phyloP scores from a whole-genome alignment of 1,139 yeast species.

The Geotrichum aggregatum region DNA sequence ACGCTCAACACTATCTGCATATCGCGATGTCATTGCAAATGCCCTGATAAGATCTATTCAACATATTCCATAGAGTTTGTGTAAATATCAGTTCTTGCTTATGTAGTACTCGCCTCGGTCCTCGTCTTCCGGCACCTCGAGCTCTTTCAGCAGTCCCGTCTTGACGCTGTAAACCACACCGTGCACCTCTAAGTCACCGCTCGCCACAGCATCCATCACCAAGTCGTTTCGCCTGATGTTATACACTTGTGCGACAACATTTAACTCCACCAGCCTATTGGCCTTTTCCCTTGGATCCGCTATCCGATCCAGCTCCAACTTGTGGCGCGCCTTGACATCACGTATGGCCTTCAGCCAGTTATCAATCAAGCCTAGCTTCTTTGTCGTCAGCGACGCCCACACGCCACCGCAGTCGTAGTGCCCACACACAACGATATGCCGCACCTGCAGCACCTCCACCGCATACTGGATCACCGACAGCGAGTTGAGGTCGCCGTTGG shows the following conservation, averaged over 20 bases:
- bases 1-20: no score
- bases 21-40: no score
- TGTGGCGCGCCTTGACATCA: conserved; percentile 60
- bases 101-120: conserved; percentile 27
- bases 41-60: background rate
- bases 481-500: conserved; percentile 67
- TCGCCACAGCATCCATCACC: conserved; percentile 65
- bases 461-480: conserved; percentile 89
- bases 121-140: conserved; percentile 40
- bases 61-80: background rate
- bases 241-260: conserved; percentile 60
- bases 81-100: conserved; percentile 4
- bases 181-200: conserved; percentile 77
- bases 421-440: conserved; percentile 87
- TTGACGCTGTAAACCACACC: conserved; percentile 86
- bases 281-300: conserved; percentile 49
- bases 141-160: conserved; percentile 58
- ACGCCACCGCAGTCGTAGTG: conserved; percentile 98
- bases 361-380: conserved; percentile 66
- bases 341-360: conserved; percentile 74
- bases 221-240: conserved; percentile 65
- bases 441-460: conserved; percentile 77
- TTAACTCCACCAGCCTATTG: conserved; percentile 68
- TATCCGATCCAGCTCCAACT: conserved; percentile 39
- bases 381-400: conserved; percentile 74